These are phyloP conservation scores for Sporothrix brasiliensis DNA, from an alignment of 2,329 filamentous ascomycete species.

Conservation along the genomic window DNA sequence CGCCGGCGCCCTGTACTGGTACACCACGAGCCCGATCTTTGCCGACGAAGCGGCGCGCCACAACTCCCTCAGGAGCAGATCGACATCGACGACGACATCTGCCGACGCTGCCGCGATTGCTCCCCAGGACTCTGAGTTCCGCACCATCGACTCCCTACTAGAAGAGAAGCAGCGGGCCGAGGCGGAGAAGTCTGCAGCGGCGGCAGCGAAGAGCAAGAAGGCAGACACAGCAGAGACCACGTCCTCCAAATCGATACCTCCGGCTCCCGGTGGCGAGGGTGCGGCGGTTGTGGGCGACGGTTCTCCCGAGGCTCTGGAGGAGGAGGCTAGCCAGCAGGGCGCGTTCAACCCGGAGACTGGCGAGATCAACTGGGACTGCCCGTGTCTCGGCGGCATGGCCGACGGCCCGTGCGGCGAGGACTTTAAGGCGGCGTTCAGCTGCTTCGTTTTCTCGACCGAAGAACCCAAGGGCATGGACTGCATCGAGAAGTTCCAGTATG, in stretches of 20 bases:
- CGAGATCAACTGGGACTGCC: conserved; percentile 99
- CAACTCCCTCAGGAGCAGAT: conserved; percentile 2
- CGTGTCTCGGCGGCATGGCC: conserved; percentile 95
- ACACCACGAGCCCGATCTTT: conserved; percentile 87
- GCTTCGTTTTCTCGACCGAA: conserved; percentile 92
- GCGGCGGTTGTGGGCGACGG: conserved; percentile 33
- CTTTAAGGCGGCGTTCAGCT: conserved; percentile 95
- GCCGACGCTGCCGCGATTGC: not conserved
- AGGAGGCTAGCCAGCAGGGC: conserved; percentile 82
- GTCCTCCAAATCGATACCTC: not conserved
- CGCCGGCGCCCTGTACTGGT: conserved; percentile 81
- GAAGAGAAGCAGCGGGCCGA: conserved; percentile 62
- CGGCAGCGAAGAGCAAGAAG: conserved; percentile 33
- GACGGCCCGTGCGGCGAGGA: conserved; percentile 93
- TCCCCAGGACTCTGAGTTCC: conserved; percentile 55
- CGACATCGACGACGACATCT: conserved; percentile 44
- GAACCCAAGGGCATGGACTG: conserved; percentile 98
- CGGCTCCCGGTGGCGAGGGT: conserved; percentile 26
- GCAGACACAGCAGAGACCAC: conserved; percentile 36
- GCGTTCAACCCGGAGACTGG: conserved; percentile 98
- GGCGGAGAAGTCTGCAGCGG: conserved; percentile 41
- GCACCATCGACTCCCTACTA: conserved; percentile 68
- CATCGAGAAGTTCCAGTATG: conserved; percentile 95
- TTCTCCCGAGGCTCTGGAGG: conserved; percentile 64
- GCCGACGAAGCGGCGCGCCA: conserved; percentile 73